phyloP scores from a whole-genome alignment of 2,329 filamentous ascomycete genomes.

The Trichophyton equinum region DNA sequence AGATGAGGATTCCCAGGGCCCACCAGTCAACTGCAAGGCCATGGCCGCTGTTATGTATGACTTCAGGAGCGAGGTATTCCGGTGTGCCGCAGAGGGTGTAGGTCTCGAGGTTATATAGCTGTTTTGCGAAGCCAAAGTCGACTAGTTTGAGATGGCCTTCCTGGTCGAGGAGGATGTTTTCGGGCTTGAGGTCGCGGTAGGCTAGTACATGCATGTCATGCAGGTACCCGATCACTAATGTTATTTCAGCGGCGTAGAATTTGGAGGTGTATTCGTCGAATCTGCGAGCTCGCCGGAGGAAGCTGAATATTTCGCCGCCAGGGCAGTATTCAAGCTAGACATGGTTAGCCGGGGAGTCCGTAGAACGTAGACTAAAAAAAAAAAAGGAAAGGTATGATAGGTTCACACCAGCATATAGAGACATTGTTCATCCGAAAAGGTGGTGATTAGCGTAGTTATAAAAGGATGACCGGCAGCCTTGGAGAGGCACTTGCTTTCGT shows the following conservation, averaged over 20 bases:
- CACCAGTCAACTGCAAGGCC: constrained; percentile 57
- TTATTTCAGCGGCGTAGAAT: constrained; percentile 56
- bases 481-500: constrained; percentile 51
- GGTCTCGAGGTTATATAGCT: constrained; percentile 45
- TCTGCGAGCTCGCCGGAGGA: constrained; percentile 47
- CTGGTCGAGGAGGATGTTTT: constrained; percentile 54
- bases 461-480: constrained; percentile 53
- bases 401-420: constrained; percentile 40
- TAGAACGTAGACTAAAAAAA: background rate
- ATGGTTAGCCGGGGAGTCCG: background rate
- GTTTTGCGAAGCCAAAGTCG: constrained; percentile 57
- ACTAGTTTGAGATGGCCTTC: constrained; percentile 55
- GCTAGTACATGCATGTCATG: constrained; percentile 53
- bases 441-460: constrained; percentile 52
- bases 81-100: constrained; percentile 56
- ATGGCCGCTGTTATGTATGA: constrained; percentile 53
- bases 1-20: constrained; percentile 55
- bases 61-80: constrained; percentile 55
- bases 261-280: constrained; percentile 52
- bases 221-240: constrained; percentile 51
- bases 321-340: constrained; percentile 52
- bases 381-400: background rate
- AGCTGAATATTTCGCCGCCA: constrained; percentile 55
- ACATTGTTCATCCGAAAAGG: constrained; percentile 51
- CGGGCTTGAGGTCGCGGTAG: constrained; percentile 54